Evolutionary conservation across 139 green algal species (phyloP).

Genomic region (Chlorella sp.): DNA sequence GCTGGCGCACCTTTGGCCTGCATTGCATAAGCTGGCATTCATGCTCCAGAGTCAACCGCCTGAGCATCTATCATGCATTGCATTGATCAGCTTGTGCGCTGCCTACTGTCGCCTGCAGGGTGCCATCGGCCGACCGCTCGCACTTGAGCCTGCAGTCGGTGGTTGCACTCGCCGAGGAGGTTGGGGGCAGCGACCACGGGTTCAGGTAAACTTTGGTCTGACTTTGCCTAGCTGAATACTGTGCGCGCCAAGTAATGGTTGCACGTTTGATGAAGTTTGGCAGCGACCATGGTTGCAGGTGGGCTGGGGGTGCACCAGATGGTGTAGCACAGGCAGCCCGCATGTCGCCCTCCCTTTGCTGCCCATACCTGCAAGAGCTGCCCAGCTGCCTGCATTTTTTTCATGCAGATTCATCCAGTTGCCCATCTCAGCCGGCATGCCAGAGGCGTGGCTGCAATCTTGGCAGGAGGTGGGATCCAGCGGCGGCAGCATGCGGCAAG

Average conservation of each 20-base stretch:
- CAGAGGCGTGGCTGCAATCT: slow-evolving; percentile 59
- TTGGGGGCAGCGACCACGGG: slow-evolving; percentile 58
- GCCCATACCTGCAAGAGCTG: too few relatives aligned
- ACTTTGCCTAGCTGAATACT: too few relatives aligned
- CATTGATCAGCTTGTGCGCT: neutral
- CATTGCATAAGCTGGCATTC: too few relatives aligned
- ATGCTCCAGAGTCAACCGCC: neutral
- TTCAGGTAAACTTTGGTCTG: slow-evolving; percentile 45
- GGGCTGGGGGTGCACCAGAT: too few relatives aligned
- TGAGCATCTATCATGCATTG: neutral
- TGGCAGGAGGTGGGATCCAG: slow-evolving; percentile 57
- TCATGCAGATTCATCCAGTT: slow-evolving; percentile 64
- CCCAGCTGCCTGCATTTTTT: neutral
- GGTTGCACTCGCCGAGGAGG: slow-evolving; percentile 51
- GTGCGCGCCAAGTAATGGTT: too few relatives aligned
- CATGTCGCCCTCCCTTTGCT: too few relatives aligned
- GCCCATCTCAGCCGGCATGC: slow-evolving; percentile 67
- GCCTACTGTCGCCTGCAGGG: slow-evolving; percentile 8
- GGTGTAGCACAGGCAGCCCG: too few relatives aligned
- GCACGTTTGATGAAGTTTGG: too few relatives aligned
- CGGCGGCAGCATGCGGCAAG: neutral
- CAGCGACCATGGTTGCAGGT: too few relatives aligned
- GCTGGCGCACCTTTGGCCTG: neutral
- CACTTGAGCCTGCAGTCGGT: slow-evolving; percentile 51
- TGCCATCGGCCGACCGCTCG: slow-evolving; percentile 8